Evolutionary conservation across 768 basidiomycete species (phyloP), one percentile per base, ranked within the genome.

Genomic region (Stropharia rugosoannulata): DNA sequence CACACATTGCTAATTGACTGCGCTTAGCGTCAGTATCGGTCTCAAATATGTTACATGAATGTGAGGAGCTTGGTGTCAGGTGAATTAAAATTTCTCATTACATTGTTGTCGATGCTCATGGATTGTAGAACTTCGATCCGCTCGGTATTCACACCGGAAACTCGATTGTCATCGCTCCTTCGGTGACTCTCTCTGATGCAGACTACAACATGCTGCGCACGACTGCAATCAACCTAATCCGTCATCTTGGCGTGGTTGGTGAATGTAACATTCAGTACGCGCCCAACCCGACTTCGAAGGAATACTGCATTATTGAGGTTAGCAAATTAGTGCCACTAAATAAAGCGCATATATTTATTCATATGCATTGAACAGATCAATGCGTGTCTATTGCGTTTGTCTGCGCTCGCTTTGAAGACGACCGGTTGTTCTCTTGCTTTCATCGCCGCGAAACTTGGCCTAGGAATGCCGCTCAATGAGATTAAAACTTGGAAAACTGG

Each of bases 201-300:
- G n/a, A n/a, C n/a, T n/a, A n/a, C n/a, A n/a, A n/a, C n/a, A n/a
- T n/a, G n/a, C n/a, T n/a, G n/a, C n/a, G n/a, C n/a, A n/a, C n/a
- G n/a, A n/a, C n/a, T n/a, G n/a, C n/a, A n/a, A n/a, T n/a, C n/a
- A n/a, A n/a, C n/a, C n/a, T n/a, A n/a, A n/a, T n/a, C n/a, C n/a
- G n/a, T n/a, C n/a, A n/a, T n/a, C n/a, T n/a, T n/a, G n/a, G n/a
- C n/a, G n/a, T n/a, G n/a, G n/a, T n/a, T 58, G 96, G 97, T 59
- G 96, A 98, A 75, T 99, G 97, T 72, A 99, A 99, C 70, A 98
- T 99, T 60, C 96, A 98, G 70, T 98, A 98, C 66, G 97, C 96
- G 3, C 81, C 98, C 64, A 98, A 98, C 72, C 96, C 97, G 1
- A 80, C 78, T 49, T 98, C 96, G 19, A 89, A 91, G 66, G 93